Evolutionary conservation across 768 basidiomycete genomes (phyloP), one percentile per base, ranked within the genome.

Genomic region (Amanita rimosa): DNA sequence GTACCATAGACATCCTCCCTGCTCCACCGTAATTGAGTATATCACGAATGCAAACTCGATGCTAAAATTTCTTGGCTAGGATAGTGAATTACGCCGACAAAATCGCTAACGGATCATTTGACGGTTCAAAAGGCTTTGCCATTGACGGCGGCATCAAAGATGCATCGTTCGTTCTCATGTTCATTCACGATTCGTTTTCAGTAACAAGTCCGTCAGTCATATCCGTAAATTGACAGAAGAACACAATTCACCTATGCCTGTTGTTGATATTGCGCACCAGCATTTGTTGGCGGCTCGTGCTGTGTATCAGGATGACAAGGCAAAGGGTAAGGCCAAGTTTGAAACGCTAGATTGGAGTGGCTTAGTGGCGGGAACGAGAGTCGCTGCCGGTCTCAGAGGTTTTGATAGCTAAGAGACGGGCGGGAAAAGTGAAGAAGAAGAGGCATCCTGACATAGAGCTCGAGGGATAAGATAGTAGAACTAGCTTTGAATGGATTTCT

Each of bases 81-180:
- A 59, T 78, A 48, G 52, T 80, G 43, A 61, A 60, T 8, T 85
- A 86, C 60, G 76, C 76, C 17, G 72, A 78, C 21, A 81, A 81
- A 61, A 86, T 93, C 68, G 66, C 79, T 9, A 67, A 78, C 48
- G 81, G 90, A 63, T 68, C 75, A 29, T 94, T 92, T 58, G 83
- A 88, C 49, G 85, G 79, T 17, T 68, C 73, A 7, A 68, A 66
- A 14, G 92, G 90, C 11, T 93, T 95, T 61, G 68, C 81, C 10
- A 77, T 93, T 43, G 81, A 87, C 40, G 86, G 86, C n/a, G 92
- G 89, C 14, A 79, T 95, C 58, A 91, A 91, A 58, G 91, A 93
- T 58, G 83, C 87, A 0, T 64, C 75, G 73, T 81, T 58, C 39
- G 74, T 68, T 5, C 2, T 17, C 24, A 42, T 19, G 9, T 24